Base-by-base conservation (phyloP, 495 filamentous ascomycete genomes). In the Podospora bellae-mahoneyi region DNA sequence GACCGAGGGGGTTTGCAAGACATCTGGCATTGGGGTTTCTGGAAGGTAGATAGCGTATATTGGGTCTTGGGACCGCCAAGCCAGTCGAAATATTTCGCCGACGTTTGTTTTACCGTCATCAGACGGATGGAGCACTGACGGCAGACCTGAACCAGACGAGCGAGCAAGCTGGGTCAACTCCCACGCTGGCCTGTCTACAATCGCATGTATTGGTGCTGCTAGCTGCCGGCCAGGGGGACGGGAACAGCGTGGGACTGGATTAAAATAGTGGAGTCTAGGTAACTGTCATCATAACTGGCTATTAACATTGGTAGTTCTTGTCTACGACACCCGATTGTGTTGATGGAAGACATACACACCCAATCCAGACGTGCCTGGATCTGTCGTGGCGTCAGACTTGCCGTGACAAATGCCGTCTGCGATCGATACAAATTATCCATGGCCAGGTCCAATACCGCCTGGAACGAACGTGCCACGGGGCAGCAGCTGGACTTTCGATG, bases 1-100 rank as follows among this genome's bases (percentile, higher is more conserved):
- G 66, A 61, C 19, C 18, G 64, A 23, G 28, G 26, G 59, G 13
- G 28, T 32, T 23, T 66, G 60, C 68, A 55, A 44, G 55, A 48
- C 64, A 70, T 54, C 39, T 60, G 59, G 55, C 55, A 58, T 19
- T 58, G 55, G 55, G 55, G 23, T 19, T 58, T 63, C 32, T 63
- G 61, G 61, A 34, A 44, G 61, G n/a, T 63, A 63, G 67, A 65
- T 66, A 66, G 65, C 30, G 65, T 66, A 66, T 66, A 66, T 66
- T 66, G 65, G 55, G 26, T 53, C 65, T 54, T 63, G 10, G 58
- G 26, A 71, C 23, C 23, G 66, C 66, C 69, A 71, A 71, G 69
- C 20, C 66, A 28, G 69, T 66, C 63, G 62, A 64, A 71, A 71
- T 70, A 70, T 70, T 70, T 65, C 65, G 60, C 68, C 68, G 68